phyloP scores from a whole-genome alignment of 192 early-diverging fungal genomes.

The Coemansia sp. region DNA sequence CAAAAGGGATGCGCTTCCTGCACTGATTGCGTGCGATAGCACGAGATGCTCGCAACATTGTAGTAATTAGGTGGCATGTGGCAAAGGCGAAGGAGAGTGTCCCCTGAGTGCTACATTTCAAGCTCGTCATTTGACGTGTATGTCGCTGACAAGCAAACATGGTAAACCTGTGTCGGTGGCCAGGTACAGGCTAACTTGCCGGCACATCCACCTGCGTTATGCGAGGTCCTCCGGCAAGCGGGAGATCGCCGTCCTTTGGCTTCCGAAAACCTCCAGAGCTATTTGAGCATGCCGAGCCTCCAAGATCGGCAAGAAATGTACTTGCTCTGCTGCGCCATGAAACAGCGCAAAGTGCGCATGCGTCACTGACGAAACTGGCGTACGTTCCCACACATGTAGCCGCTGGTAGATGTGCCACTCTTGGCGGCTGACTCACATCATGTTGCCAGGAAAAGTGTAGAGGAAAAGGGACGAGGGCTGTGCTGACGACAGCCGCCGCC shows the following conservation, averaged over 20 bases:
- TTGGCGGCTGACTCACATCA: background rate
- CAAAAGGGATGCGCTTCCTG: background rate
- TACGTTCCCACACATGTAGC: background rate
- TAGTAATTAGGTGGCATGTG: background rate
- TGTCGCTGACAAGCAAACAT: constrained; percentile 6
- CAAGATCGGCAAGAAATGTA: background rate
- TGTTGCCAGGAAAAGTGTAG: background rate
- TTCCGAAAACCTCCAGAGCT: background rate
- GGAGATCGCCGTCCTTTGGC: too few relatives aligned
- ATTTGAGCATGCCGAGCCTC: background rate
- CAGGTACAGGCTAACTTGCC: background rate
- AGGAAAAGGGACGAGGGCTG: background rate
- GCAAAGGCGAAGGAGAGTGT: background rate
- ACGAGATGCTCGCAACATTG: background rate
- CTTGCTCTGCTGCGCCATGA: background rate
- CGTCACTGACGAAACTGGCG: background rate
- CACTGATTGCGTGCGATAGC: constrained; percentile 1
- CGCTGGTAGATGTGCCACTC: background rate
- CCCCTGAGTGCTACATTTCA: background rate
- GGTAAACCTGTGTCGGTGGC: constrained; percentile 9
- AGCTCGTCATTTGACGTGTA: background rate
- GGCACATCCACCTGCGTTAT: too few relatives aligned
- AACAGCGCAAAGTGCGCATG: background rate
- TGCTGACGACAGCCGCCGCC: background rate
- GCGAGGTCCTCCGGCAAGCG: too few relatives aligned